Evolutionary conservation across 2,329 filamentous ascomycete genomes (phyloP), one percentile per base, ranked within the genome.

Genomic region (Pseudonectria buxi): DNA sequence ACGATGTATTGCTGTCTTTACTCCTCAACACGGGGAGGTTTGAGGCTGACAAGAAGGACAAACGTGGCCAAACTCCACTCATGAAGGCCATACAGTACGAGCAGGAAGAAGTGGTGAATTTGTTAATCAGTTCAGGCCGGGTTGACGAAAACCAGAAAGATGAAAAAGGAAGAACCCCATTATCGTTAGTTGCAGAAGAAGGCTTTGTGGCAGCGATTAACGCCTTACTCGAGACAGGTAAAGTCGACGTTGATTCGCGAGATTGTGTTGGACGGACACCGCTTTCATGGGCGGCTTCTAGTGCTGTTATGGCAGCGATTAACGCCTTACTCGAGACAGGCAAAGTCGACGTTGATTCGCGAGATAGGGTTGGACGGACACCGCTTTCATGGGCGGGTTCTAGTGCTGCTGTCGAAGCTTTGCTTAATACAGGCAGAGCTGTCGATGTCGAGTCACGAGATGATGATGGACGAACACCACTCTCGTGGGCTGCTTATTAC

Each of bases 1-100:
- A 27, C 83, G 78, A 78, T 78, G 78, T 33, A 71, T 14, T 34
- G 6, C 3, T 30, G 11, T 18, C 36, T 26, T 25, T 38, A 24
- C 0, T 36, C 7, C 28, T n/a, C n/a, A 14, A 14, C n/a, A 14
- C 14, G 4, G 28, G 13, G 18, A 15, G 9, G 6, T n/a, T n/a
- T n/a, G n/a, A 10, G 28, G 14, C 9, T 14, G 28, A 14, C 6
- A 29, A 29, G 14, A 29, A n/a, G n/a, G n/a, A n/a, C n/a, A n/a
- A n/a, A n/a, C n/a, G n/a, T n/a, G n/a, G n/a, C n/a, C n/a, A n/a
- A n/a, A n/a, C n/a, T n/a, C n/a, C n/a, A n/a, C n/a, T n/a, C n/a
- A n/a, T n/a, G n/a, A n/a, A n/a, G n/a, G n/a, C n/a, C n/a, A n/a
- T n/a, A n/a, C n/a, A n/a, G n/a, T n/a, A n/a, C n/a, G n/a, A n/a